Conservation (phyloP, 345 rosid species). For the Corchorus capsularis region DNA sequence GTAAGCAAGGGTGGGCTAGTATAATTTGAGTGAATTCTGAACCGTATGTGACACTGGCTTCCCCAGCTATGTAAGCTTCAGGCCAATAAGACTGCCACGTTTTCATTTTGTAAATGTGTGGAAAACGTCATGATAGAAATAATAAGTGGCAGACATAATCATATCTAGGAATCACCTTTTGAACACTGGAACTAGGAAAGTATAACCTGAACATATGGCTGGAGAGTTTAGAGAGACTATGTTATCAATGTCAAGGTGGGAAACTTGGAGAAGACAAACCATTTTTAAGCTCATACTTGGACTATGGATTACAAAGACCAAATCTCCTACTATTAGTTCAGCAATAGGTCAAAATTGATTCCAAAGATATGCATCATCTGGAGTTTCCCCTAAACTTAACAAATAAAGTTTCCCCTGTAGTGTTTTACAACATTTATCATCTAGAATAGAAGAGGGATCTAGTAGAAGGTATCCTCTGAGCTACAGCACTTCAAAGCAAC, state of each 20-base stretch:
- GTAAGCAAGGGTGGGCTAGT: background rate
- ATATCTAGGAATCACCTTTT: background rate
- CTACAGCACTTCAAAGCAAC: conserved; percentile 1
- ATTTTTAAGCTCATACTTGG: background rate
- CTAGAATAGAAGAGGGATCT: background rate
- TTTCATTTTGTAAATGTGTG: background rate
- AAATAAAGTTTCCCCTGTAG: background rate
- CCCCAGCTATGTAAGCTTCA: background rate
- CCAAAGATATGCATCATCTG: background rate
- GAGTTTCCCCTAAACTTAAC: background rate
- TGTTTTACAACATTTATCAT: background rate
- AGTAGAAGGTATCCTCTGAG: background rate
- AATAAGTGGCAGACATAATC: background rate
- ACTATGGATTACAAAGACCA: background rate
- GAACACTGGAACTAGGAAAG: background rate
- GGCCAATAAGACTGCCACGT: background rate
- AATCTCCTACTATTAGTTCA: background rate
- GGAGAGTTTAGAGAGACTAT: background rate
- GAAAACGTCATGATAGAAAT: background rate
- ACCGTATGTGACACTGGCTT: background rate
- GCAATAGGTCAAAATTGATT: background rate
- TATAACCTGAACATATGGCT: background rate
- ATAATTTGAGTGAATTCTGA: background rate
- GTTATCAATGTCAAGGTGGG: background rate
- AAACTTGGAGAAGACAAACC: conserved; percentile 4